These are phyloP conservation scores for Hymenoscyphus repandus DNA, from an alignment of 2,329 filamentous ascomycete genomes.

Conservation along the genomic window DNA sequence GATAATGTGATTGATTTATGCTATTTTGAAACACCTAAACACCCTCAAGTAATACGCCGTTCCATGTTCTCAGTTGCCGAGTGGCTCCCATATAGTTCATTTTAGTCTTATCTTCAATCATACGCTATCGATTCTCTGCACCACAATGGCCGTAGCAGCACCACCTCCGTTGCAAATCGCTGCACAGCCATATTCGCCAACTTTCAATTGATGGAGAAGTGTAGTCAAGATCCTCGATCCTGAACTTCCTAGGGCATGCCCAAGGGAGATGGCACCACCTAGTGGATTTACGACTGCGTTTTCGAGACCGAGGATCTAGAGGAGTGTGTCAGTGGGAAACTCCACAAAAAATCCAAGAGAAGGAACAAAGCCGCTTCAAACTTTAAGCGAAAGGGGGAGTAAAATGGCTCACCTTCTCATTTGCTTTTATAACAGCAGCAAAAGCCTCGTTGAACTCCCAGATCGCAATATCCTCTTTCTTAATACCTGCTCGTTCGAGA, in stretches of 20 bases:
- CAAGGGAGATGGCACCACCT: slow-evolving; percentile 86
- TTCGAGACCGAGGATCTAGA: slow-evolving; percentile 59
- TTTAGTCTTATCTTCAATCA: not conserved
- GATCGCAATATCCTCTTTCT: slow-evolving; percentile 82
- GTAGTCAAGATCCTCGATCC: slow-evolving; percentile 88
- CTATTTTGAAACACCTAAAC: no score
- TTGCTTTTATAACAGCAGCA: slow-evolving; percentile 89
- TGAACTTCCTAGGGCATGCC: slow-evolving; percentile 89
- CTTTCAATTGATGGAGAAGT: slow-evolving; percentile 80
- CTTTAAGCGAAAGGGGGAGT: not conserved
- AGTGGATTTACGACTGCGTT: slow-evolving; percentile 78
- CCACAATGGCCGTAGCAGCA: slow-evolving; percentile 83
- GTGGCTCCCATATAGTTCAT: not conserved
- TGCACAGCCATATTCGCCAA: slow-evolving; percentile 89
- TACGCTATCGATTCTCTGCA: slow-evolving; percentile 66
- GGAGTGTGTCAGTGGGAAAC: slow-evolving; percentile 6
- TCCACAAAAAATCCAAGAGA: not conserved
- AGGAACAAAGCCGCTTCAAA: no score
- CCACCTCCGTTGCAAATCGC: slow-evolving; percentile 97
- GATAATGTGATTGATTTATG: no score
- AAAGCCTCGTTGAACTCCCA: slow-evolving; percentile 99
- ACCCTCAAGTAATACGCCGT: not conserved
- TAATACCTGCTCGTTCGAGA: slow-evolving; percentile 81
- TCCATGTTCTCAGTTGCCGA: not conserved
- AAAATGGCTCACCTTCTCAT: slow-evolving; percentile 63